A percentile compares a stretch with the other conserved stretches of the same genome.
Conservation (phyloP, 192 early-diverging fungal species). For the Entrophospora sp. region DNA sequence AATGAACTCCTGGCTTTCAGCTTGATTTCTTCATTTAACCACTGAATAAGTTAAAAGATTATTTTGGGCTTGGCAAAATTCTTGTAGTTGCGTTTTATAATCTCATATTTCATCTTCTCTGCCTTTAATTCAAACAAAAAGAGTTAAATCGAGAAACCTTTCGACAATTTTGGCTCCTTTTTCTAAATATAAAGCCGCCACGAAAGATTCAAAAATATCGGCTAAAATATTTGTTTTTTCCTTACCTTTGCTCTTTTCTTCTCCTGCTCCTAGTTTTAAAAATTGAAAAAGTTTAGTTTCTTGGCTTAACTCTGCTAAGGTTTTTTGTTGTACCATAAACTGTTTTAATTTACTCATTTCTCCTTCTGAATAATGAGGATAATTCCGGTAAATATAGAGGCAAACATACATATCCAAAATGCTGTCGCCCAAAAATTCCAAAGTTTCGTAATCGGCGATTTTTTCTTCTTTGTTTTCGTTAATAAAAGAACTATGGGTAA, state of each 20-base stretch:
- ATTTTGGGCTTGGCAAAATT: background rate
- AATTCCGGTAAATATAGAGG: slow-evolving; percentile 1
- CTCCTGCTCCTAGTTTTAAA: background rate
- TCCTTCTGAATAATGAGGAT: background rate
- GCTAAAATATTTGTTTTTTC: background rate
- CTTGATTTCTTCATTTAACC: background rate
- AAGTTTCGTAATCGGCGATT: background rate
- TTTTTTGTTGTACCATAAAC: slow-evolving; percentile 5
- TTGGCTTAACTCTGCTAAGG: background rate
- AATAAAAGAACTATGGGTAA: background rate
- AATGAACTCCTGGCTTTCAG: background rate
- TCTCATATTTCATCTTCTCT: background rate
- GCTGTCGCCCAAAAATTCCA: slow-evolving; percentile 12
- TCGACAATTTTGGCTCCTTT: background rate
- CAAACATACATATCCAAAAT: background rate
- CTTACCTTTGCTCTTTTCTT: background rate
- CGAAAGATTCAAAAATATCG: background rate
- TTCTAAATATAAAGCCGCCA: background rate
- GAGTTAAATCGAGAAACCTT: background rate
- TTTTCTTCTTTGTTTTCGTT: background rate
- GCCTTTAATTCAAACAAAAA: background rate
- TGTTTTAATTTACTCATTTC: slow-evolving; percentile 15
- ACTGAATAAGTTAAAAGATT: background rate
- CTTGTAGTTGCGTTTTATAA: slow-evolving; percentile 8
- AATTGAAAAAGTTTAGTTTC: background rate